These are phyloP conservation scores for Iris macrosiphon DNA, from an alignment of 106 monocot genomes.

Conservation along the genomic window DNA sequence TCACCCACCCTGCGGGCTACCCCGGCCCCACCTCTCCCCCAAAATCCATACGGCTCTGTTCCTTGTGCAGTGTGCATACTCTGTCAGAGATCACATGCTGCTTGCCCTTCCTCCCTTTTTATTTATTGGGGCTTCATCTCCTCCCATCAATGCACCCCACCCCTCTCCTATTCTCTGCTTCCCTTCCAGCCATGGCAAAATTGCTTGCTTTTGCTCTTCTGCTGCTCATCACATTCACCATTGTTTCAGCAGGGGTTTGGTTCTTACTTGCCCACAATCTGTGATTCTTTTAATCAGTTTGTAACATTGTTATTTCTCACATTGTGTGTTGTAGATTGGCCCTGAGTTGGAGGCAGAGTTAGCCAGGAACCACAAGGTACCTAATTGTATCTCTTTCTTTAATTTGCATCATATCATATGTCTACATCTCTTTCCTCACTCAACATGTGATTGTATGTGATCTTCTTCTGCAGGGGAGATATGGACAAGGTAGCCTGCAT, in stretches of 20 bases:
- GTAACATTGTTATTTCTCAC: too few relatives aligned
- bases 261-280: not conserved
- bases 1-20: too few relatives aligned
- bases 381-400: too few relatives aligned
- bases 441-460: too few relatives aligned
- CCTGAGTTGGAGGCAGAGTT: not conserved
- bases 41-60: too few relatives aligned
- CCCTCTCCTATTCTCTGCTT: not conserved
- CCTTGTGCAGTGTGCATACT: too few relatives aligned
- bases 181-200: slow-evolving; percentile 6
- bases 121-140: too few relatives aligned
- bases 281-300: not conserved
- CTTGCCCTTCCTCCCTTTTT: too few relatives aligned
- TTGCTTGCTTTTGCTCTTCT: slow-evolving; percentile 2
- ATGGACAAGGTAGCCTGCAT: slow-evolving; percentile 14
- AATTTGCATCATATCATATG: too few relatives aligned
- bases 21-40: too few relatives aligned
- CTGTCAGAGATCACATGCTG: too few relatives aligned
- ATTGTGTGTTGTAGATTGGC: not conserved
- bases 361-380: not conserved
- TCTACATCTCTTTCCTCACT: not conserved
- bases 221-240: slow-evolving; percentile 5
- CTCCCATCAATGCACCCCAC: too few relatives aligned
- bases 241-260: slow-evolving; percentile 1
- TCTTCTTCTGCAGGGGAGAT: slow-evolving; percentile 2